Base-by-base conservation (phyloP, 1,284 basidiomycete species). In the Ceratobasidium sp. region DNA sequence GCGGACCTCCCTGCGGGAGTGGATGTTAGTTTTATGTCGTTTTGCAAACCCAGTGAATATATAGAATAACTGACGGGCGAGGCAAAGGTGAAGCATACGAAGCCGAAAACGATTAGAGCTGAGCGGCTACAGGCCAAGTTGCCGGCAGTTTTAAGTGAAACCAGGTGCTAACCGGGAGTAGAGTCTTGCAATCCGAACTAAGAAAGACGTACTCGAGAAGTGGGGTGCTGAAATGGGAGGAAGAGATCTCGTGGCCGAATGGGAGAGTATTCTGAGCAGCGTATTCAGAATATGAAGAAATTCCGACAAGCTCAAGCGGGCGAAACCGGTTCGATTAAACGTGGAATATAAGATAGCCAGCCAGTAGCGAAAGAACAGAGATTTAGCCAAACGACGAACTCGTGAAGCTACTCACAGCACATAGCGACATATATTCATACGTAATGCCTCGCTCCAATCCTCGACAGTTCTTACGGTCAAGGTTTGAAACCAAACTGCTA, bases 1-100 rank as follows among this genome's bases (percentile, higher is more conserved):
- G 2, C 71, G 71, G 12, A 74, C 13, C n/a, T 74, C 71, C 48
- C 71, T 74, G 57, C 42, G 46, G 42, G 17, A 71, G 33, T 17
- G 33, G 10, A 26, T 2, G 26, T 65, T 28, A 54, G 71, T 48
- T 17, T 1, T 7, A 13, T 28, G 52, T 40, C 9, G n/a, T 17
- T 0, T 23, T 46, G 40, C 9, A 42, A 20, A n/a, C 4, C 33
- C 1, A 33, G 33, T 4, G 33, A 26, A 54, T 23, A 33, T 33
- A 33, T 20, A 38, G 23, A 26, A 68, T 3, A 46, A 20, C 12
- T 54, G 66, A 15, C 48, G 17, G 48, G 48, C n/a, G n/a, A 50
- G n/a, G n/a, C 17, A 1, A 17, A n/a, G n/a, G n/a, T 3, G n/a
- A 17, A 50, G 48, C 48, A n/a, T 50, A 50, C 48, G n/a, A 50